Evolutionary conservation across 208 protist genomes (phyloP), one percentile per base, ranked within the genome.

Genomic region (Angomonas deanei): DNA sequence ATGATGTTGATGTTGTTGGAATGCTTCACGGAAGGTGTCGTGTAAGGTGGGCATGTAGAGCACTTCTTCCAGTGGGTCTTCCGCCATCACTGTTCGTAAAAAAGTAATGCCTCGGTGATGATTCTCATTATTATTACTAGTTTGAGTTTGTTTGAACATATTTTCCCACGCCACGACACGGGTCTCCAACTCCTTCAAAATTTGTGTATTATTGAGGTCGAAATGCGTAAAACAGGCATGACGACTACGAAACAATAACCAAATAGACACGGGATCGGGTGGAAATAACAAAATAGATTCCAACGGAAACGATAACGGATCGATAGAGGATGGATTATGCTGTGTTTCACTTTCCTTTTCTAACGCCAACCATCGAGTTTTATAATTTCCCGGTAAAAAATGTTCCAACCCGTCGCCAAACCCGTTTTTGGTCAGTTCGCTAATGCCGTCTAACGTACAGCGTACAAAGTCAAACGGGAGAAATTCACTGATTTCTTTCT

Each of bases 171-270:
- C 65, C 13, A 34, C 31, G 17, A 90, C 83, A 13, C 88, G 82
- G 13, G 65, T 60, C 21, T 76, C 64, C 42, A 94, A 71, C 63
- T 76, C 78, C 15, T 33, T 34, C 19, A 83, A 56, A 21, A 91
- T 68, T 1, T 75, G 56, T 0, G 78, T 60, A 24, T 66, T 50
- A 66, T 91, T 92, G n/a, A 95, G 42, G 49, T 95, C 79, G 39
- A 82, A 82, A 53, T 95, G 89, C 2, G 84, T 87, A 39, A 95
- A 91, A 58, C 86, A 92, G 10, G 80, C 80, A 73, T 95, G 85
- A 38, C 79, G 74, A 46, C 76, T 69, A 30, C 89, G 83, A 46
- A 95, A 95, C 17, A 92, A 69, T 17, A 93, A 61, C 80, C 82
- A 92, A 3, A 87, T 72, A 27, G 72, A 74, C 0, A 81, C 85